A percentile compares a stretch with the other conserved stretches of the same genome.
Conservation (phyloP, 2,329 filamentous ascomycete species). For the Beauveria varroae region DNA sequence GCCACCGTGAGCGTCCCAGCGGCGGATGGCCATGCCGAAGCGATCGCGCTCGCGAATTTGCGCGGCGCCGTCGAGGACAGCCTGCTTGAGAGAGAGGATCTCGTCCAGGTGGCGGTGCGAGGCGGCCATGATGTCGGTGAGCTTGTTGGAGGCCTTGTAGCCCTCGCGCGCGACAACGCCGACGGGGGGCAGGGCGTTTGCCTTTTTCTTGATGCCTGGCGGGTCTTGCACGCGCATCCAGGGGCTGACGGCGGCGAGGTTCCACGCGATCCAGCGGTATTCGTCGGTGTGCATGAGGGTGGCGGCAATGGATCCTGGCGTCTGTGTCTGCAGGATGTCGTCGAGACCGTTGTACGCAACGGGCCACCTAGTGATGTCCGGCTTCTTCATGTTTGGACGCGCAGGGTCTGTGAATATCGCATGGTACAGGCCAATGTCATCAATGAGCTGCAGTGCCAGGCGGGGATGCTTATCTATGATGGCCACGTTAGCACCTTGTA, state of each 20-base stretch:
- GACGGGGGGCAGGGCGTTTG: constrained; percentile 41
- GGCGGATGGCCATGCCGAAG: constrained; percentile 66
- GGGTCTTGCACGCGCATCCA: constrained; percentile 51
- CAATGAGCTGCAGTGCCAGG: constrained; percentile 55
- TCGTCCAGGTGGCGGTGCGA: constrained; percentile 54
- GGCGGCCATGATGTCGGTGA: constrained; percentile 59
- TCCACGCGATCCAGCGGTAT: constrained; percentile 67
- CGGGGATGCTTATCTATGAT: constrained; percentile 48
- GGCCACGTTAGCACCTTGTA: neutral
- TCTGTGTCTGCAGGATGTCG: constrained; percentile 36
- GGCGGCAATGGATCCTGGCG: constrained; percentile 40
- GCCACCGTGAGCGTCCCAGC: constrained; percentile 55
- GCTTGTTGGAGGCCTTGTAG: constrained; percentile 70
- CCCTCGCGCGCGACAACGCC: constrained; percentile 61
- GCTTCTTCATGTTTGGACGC: constrained; percentile 40
- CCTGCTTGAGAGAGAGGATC: constrained; percentile 56
- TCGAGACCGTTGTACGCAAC: constrained; percentile 57
- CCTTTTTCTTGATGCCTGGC: constrained; percentile 38
- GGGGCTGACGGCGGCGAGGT: constrained; percentile 65
- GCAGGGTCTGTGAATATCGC: constrained; percentile 67
- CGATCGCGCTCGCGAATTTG: constrained; percentile 49
- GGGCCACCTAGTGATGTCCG: constrained; percentile 54
- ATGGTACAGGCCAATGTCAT: constrained; percentile 59
- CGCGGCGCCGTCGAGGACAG: constrained; percentile 38
- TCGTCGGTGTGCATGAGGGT: constrained; percentile 55